phyloP scores from a whole-genome alignment of 768 basidiomycete species.

The Leccinum rimulosum region DNA sequence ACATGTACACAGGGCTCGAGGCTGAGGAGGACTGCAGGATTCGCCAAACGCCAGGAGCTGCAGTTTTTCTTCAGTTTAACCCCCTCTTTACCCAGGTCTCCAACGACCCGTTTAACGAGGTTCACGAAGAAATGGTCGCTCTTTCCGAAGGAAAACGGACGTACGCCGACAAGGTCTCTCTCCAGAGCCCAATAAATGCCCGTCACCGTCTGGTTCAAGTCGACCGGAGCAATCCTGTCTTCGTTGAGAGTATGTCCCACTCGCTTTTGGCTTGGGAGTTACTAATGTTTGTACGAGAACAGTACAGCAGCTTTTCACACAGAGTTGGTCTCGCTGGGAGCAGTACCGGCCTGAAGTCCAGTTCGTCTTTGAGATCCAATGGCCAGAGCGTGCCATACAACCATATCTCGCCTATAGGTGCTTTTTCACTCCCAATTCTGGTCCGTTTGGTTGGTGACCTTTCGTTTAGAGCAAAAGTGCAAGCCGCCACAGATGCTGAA shows the following conservation, averaged over 20 bases:
- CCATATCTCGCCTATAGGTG: conserved; percentile 14
- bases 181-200: not conserved
- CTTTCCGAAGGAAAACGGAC: not conserved
- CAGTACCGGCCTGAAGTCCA: conserved; percentile 11
- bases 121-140: not conserved
- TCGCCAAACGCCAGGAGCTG: not conserved
- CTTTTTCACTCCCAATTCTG: not conserved
- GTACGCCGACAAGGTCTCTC: not conserved
- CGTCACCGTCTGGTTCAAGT: conserved; percentile 11
- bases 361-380: conserved; percentile 11
- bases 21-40: not conserved
- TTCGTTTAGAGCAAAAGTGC: conserved; percentile 6
- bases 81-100: not conserved
- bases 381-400: conserved; percentile 10
- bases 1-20: not conserved
- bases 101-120: not conserved
- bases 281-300: not conserved
- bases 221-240: conserved; percentile 2
- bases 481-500: conserved; percentile 2
- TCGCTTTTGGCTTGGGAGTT: not conserved
- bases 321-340: conserved; percentile 12
- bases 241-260: conserved; percentile 6
- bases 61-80: not conserved
- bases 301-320: conserved; percentile 9
- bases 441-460: not conserved